Evolutionary conservation across 164 flowering plant species (phyloP).

Genomic region (Platanus orientalis): DNA sequence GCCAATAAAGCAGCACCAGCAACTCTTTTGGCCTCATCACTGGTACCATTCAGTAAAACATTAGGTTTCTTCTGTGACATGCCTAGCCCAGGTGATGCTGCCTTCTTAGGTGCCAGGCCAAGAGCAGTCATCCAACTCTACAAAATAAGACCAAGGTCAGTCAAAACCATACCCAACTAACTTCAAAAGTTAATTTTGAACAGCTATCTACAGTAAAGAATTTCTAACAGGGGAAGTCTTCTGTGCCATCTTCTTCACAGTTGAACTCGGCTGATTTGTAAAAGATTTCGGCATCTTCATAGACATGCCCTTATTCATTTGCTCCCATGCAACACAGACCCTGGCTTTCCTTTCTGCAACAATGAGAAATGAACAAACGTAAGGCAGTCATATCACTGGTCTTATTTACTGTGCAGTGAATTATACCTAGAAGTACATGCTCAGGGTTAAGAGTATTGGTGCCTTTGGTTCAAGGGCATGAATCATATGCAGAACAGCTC

Average conservation of each 20-base stretch:
- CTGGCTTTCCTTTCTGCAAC: conserved; percentile 61
- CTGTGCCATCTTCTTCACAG: conserved; percentile 26
- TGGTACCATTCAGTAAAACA: conserved; percentile 32
- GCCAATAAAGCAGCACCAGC: conserved; percentile 91
- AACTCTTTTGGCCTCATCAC: conserved; percentile 65
- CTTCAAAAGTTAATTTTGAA: background rate
- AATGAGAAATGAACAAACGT: background rate
- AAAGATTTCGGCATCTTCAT: conserved; percentile 37
- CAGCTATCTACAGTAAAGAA: conserved; percentile 1
- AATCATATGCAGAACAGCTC: no score
- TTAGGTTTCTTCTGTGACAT: conserved; percentile 25
- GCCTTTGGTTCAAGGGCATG: no score
- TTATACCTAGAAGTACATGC: no score
- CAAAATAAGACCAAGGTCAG: conserved; percentile 2
- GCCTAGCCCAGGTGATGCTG: conserved; percentile 19
- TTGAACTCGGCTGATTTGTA: conserved; percentile 31
- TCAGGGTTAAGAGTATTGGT: no score
- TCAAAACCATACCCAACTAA: background rate
- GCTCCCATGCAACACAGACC: conserved; percentile 82
- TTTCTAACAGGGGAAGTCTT: conserved; percentile 40
- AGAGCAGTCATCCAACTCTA: conserved; percentile 76
- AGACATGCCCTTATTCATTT: conserved; percentile 67
- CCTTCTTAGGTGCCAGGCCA: conserved; percentile 53
- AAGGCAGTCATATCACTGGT: no score
- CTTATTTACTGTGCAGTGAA: no score